Evolutionary conservation across 2,329 filamentous ascomycete genomes (phyloP).

Genomic region (Monosporascus sp.): DNA sequence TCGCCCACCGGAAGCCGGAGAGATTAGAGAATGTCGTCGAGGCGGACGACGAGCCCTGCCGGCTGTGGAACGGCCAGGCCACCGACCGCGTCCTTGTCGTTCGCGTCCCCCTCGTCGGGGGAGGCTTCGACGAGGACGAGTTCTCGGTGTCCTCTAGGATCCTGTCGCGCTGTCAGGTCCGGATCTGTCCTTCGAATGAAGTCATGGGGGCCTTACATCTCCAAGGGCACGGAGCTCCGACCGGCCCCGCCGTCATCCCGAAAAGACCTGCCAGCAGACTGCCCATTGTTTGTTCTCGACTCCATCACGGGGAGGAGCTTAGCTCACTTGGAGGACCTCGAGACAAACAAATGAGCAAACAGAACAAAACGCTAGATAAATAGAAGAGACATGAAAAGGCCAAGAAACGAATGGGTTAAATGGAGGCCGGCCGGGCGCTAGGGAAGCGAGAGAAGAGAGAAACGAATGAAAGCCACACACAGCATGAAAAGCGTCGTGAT

Average conservation of each 20-base stretch:
- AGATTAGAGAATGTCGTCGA: slow-evolving; percentile 22
- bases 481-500: no score
- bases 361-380: neutral
- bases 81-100: slow-evolving; percentile 12
- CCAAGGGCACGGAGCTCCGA: slow-evolving; percentile 21
- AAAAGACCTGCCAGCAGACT: slow-evolving; percentile 17
- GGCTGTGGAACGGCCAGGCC: slow-evolving; percentile 27
- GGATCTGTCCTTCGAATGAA: no score
- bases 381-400: neutral
- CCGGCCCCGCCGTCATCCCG: slow-evolving; percentile 18
- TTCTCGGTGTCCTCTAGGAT: slow-evolving; percentile 22
- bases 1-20: slow-evolving; percentile 19
- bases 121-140: slow-evolving; percentile 18
- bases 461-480: no score
- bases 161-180: slow-evolving; percentile 6
- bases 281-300: slow-evolving; percentile 16
- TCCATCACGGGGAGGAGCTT: slow-evolving; percentile 16
- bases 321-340: neutral
- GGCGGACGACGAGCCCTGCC: slow-evolving; percentile 18
- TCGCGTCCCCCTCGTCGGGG: slow-evolving; percentile 19
- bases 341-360: neutral
- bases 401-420: neutral
- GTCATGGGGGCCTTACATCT: slow-evolving; percentile 13
- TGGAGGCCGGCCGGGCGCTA: no score
- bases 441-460: no score